A percentile compares a stretch with the other conserved stretches of the same genome.
Evolutionary conservation across 345 rosid species (phyloP).

Genomic region (Abelmoschus esculentus): DNA sequence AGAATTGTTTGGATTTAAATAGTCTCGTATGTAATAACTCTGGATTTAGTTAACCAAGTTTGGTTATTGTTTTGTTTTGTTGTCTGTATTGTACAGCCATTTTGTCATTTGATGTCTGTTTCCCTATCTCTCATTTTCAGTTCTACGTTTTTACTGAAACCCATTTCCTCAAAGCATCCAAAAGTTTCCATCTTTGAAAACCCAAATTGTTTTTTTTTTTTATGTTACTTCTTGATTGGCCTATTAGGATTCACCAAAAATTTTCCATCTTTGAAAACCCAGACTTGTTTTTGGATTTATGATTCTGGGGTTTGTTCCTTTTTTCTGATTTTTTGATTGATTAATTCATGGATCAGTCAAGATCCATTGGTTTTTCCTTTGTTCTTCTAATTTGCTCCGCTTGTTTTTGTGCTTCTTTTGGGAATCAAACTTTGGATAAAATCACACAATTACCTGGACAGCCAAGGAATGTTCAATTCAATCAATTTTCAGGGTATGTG

Average conservation of each 20-base stretch:
- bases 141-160: background rate
- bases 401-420: conserved; percentile 21
- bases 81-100: background rate
- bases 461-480: conserved; percentile 53
- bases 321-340: conserved; percentile 13
- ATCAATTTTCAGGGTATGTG: conserved; percentile 82
- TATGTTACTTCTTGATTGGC: conserved; percentile 3
- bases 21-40: background rate
- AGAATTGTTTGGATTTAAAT: background rate
- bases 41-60: background rate
- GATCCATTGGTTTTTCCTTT: conserved; percentile 11
- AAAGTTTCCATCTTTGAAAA: conserved; percentile 3
- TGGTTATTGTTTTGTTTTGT: background rate
- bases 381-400: conserved; percentile 22
- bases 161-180: background rate
- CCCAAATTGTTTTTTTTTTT: background rate
- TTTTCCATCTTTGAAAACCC: conserved; percentile 10
- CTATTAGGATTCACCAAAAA: conserved; percentile 4
- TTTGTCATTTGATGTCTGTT: background rate
- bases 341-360: conserved; percentile 29
- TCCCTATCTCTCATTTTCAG: background rate
- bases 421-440: conserved; percentile 51
- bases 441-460: conserved; percentile 69
- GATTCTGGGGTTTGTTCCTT: conserved; percentile 21
- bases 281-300: conserved; percentile 14